Evolutionary conservation across 768 basidiomycete genomes (phyloP).

Genomic region (Leccinum uliginosum): DNA sequence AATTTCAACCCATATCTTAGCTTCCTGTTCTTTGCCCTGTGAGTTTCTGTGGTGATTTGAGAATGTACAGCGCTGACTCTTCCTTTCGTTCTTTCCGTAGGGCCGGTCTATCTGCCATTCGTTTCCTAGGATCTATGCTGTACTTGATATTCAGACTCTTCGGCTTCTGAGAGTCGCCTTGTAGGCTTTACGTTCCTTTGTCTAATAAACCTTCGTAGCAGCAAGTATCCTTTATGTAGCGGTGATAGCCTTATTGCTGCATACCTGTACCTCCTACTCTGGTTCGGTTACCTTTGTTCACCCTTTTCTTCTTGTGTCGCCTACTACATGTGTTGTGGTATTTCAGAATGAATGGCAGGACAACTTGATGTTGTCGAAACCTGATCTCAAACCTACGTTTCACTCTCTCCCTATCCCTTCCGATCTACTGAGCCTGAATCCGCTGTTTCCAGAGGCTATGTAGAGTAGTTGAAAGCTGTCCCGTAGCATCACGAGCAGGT

Average conservation of each 20-base stretch:
- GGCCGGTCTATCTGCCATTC: constrained; percentile 74
- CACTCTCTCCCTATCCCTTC: not conserved
- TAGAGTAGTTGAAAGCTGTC: too few relatives aligned
- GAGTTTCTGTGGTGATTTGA: constrained; percentile 15
- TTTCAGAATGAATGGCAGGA: not conserved
- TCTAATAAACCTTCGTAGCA: constrained; percentile 6
- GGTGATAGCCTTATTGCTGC: constrained; percentile 8
- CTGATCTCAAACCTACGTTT: not conserved
- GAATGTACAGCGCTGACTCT: constrained; percentile 1
- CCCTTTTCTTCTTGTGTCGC: not conserved
- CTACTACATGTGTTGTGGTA: constrained; percentile 1
- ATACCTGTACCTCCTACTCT: constrained; percentile 12
- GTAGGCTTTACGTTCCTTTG: not conserved
- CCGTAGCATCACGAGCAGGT: too few relatives aligned
- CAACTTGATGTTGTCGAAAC: constrained; percentile 12
- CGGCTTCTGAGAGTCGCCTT: constrained; percentile 30
- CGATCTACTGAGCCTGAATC: not conserved
- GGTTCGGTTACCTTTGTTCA: not conserved
- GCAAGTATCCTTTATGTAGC: constrained; percentile 1
- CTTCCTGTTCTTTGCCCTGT: constrained; percentile 72
- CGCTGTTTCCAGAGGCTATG: too few relatives aligned
- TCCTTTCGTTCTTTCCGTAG: constrained; percentile 30
- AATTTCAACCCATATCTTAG: constrained; percentile 87
- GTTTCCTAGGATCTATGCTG: constrained; percentile 73
- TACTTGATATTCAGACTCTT: constrained; percentile 77